Base-by-base conservation (phyloP, 768 basidiomycete species). In the Coprinopsis strossmayeri region DNA sequence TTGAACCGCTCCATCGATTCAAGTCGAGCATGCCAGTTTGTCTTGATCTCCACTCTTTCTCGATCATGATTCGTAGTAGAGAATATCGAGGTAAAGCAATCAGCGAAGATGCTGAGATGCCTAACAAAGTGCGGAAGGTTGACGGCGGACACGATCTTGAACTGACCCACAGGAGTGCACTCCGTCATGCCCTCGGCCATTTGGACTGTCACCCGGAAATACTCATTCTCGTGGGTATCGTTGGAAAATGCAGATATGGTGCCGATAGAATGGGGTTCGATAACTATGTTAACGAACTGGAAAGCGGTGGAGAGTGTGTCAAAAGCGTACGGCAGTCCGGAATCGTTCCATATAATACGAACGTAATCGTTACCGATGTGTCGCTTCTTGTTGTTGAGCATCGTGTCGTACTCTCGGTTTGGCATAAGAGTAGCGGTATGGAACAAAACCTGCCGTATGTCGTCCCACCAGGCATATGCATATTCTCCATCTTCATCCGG, bases 361-460 rank as follows among this genome's bases (percentile, higher is more conserved):
- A 97, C 89, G 51, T 79, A 91, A 69, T 97, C 95, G 65, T 99
- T 99, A 28, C 96, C 96, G 47, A 99, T 92, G 62, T 96, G 91
- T 30, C 86, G 75, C 64, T 98, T 98, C 73, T 99, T 99, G 71
- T 82, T 76, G 53, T 78, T 83, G 56, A 78, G 82, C 42, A 79
- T 74, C 1, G 80, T 79, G 63, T 92, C 90, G 46, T 82, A 65
- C 5, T 67, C 54, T 39, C 71, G 73, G 46, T 82, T 87, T 2
- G 96, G 96, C 95, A 98, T 98, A 73, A 99, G 84, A 1, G 96
- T 98, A 7, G 95, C 89, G 2, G 92, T 87, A 65, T 98, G 96
- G 63, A 89, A 99, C 46, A 97, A 76, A 52, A 96, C 81, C 61
- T 98, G 94, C 3, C 87, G 83, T 43, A 97, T 93, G 59, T 97